Percentiles rank a stretch among this genome's conserved stretches.
phyloP scores from a whole-genome alignment of 768 basidiomycete genomes.

The Phanerodontia chrysosporium region DNA sequence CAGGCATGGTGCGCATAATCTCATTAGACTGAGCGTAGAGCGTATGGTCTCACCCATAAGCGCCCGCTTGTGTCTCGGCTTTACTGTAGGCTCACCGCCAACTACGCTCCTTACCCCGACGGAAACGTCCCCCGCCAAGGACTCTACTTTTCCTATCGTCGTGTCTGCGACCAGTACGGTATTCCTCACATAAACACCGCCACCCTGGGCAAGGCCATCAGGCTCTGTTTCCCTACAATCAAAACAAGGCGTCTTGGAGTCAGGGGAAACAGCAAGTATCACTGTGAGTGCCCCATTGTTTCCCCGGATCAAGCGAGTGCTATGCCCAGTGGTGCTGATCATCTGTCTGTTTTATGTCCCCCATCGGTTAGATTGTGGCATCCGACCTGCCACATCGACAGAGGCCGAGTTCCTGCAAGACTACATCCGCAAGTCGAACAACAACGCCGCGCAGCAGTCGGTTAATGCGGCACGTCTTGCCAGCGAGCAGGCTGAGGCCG shows the following conservation, averaged over 20 bases:
- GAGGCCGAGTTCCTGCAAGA: constrained; percentile 92
- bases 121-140: constrained; percentile 93
- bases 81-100: constrained; percentile 68
- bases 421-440: constrained; percentile 88
- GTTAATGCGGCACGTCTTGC: constrained; percentile 71
- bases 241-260: constrained; percentile 92
- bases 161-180: constrained; percentile 89
- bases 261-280: constrained; percentile 94
- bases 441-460: constrained; percentile 72
- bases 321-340: constrained; percentile 14
- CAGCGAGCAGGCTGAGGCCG: constrained; percentile 62
- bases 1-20: constrained; percentile 72
- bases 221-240: constrained; percentile 90
- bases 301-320: constrained; percentile 25
- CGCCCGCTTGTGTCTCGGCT: constrained; percentile 2
- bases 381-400: constrained; percentile 84
- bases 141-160: constrained; percentile 88
- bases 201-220: constrained; percentile 91
- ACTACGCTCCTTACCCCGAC: constrained; percentile 88
- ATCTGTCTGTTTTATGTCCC: not conserved
- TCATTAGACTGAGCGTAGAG: constrained; percentile 15
- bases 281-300: constrained; percentile 57
- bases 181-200: constrained; percentile 95
- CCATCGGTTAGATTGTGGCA: constrained; percentile 72
- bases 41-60: constrained; percentile 11